phyloP scores from a whole-genome alignment of 2,329 filamentous ascomycete genomes.

The Thielaviopsis cerberus region DNA sequence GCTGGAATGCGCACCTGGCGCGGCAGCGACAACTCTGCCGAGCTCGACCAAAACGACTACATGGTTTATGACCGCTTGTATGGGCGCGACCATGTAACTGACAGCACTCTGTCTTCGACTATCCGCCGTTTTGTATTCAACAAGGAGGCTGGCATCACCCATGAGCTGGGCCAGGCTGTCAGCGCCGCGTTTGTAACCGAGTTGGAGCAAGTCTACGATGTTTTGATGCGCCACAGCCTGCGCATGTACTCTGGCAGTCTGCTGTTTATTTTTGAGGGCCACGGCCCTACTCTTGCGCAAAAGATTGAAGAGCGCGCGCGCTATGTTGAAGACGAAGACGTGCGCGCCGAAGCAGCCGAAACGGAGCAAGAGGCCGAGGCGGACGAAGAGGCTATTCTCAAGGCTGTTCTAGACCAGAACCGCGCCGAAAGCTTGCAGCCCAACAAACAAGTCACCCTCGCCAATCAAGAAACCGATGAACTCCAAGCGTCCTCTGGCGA shows the following conservation, averaged over 20 bases:
- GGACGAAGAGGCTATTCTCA: constrained; percentile 13
- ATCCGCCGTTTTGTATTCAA: constrained; percentile 42
- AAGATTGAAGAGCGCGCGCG: constrained; percentile 37
- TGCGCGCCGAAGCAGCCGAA: background rate
- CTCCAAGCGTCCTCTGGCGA: constrained; percentile 8
- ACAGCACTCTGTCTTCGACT: constrained; percentile 34
- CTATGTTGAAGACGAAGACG: constrained; percentile 23
- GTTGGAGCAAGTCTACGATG: constrained; percentile 31
- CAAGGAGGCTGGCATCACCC: constrained; percentile 36
- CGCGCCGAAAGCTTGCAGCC: constrained; percentile 35
- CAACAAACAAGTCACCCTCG: constrained; percentile 17
- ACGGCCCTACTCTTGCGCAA: constrained; percentile 33
- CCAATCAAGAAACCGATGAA: constrained; percentile 23
- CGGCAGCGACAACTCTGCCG: constrained; percentile 31
- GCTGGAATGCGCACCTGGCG: constrained; percentile 47
- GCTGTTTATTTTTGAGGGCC: constrained; percentile 46
- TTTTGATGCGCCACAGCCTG: constrained; percentile 37
- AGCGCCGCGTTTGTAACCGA: constrained; percentile 35
- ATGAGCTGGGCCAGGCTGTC: constrained; percentile 36
- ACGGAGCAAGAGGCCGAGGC: constrained; percentile 13
- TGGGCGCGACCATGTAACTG: constrained; percentile 33
- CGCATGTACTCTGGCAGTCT: constrained; percentile 47
- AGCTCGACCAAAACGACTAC: constrained; percentile 36
- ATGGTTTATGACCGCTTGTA: constrained; percentile 45
- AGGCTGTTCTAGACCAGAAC: constrained; percentile 30